Base-by-base conservation (phyloP, 306 rosid species). In the Canavalia ensiformis region DNA sequence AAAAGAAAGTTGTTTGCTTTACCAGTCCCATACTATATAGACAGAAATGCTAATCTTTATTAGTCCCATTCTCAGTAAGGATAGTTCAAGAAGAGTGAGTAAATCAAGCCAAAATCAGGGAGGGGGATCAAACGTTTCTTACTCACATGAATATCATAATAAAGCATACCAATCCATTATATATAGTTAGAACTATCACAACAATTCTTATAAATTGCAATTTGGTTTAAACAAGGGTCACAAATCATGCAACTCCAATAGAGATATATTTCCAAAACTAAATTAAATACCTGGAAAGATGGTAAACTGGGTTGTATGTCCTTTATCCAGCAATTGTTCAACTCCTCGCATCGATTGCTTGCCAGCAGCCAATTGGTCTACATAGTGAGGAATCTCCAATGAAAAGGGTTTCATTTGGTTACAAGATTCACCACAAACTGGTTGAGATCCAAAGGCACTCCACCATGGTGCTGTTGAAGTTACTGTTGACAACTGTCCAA, bases 251-350 rank as follows among this genome's bases (percentile, higher is more conserved):
- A 68, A 74, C 69, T 37, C 45, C 6, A 75, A 30, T 28, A 63
- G 9, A 25, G 10, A 18, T 41, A 52, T 44, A 47, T 3, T 13
- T 66, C 68, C 11, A 66, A 75, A 18, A 58, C 28, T 5, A 63
- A 75, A 18, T 46, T 28, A 41, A 13, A 37, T 83, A 92, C 97
- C 95, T 78, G 91, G 88, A 85, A 85, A 88, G 81, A 92, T 78
- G 7, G 90, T 84, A 72, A 92, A 92, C 80, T 85, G 91, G 66
- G 84, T 87, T 50, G 77, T 69, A 68, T 82, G 86, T 75, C 88
- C 87, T 88, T 80, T 89, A 47, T 86, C 90, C 6, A 64, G 41
- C 50, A 76, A 86, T 25, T 81, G 92, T 46, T 86, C 90, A 31
- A 66, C 68, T 68, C 84, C 85, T 68, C 85, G 69, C 30, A 37